Percentiles rank a stretch among this genome's conserved stretches.
phyloP scores from a whole-genome alignment of 768 basidiomycete genomes.

The Xerocomellus dryophilus region DNA sequence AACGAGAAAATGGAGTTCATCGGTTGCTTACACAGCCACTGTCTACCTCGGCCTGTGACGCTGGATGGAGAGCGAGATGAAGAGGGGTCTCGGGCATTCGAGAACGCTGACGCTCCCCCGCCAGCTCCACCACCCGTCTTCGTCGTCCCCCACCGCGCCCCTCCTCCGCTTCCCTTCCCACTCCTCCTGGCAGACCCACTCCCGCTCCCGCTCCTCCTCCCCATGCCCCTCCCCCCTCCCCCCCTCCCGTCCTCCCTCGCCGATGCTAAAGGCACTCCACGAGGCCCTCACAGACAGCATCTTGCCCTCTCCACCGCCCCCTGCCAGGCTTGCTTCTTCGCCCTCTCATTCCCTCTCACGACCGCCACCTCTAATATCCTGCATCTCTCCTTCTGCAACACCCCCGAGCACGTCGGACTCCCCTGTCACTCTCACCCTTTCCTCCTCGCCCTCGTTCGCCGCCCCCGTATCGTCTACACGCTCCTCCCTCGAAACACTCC shows the following conservation, averaged over 20 bases:
- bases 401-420: conserved; percentile 40
- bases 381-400: conserved; percentile 61
- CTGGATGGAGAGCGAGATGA: conserved; percentile 10
- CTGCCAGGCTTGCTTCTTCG: conserved; percentile 40
- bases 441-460: conserved; percentile 18
- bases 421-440: conserved; percentile 9
- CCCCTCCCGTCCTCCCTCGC: conserved; percentile 35
- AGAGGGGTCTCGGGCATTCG: not conserved
- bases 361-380: conserved; percentile 52
- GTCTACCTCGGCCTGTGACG: not conserved
- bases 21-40: conserved; percentile 20
- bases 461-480: conserved; percentile 30
- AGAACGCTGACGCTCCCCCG: conserved; percentile 16
- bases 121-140: conserved; percentile 10
- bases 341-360: conserved; percentile 37
- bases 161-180: conserved; percentile 18
- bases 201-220: not conserved
- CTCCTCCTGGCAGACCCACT: not conserved
- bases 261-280: conserved; percentile 39
- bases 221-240: not conserved
- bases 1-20: conserved; percentile 27
- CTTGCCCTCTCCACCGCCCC: conserved; percentile 41
- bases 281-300: conserved; percentile 46
- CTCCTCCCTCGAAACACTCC: conserved; percentile 60
- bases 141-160: conserved; percentile 9